These are phyloP conservation scores for Trichophyton equinum DNA, from an alignment of 2,329 filamentous ascomycete species.

Conservation along the genomic window DNA sequence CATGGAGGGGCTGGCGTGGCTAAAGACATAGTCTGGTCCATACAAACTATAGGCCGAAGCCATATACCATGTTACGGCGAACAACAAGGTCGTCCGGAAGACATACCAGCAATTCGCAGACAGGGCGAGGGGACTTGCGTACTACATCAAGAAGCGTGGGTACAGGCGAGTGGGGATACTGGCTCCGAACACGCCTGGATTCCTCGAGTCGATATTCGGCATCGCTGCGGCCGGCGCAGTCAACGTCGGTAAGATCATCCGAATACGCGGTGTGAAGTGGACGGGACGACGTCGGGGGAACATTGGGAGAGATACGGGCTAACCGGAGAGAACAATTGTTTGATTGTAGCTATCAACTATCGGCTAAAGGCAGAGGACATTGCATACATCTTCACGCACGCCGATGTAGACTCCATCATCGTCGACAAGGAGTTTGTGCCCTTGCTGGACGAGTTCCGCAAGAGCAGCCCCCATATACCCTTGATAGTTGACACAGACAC, in stretches of 20 bases:
- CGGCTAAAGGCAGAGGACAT: slow-evolving; percentile 74
- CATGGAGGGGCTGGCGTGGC: too few relatives aligned
- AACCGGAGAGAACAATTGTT: neutral
- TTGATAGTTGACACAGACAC: slow-evolving; percentile 77
- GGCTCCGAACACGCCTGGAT: slow-evolving; percentile 85
- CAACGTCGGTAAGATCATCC: slow-evolving; percentile 44
- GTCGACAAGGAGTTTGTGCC: slow-evolving; percentile 68
- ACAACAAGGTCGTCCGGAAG: slow-evolving; percentile 59
- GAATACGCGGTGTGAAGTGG: neutral
- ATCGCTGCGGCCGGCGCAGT: slow-evolving; percentile 70
- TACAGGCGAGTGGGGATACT: slow-evolving; percentile 72
- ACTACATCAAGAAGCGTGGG: slow-evolving; percentile 64
- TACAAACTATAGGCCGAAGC: slow-evolving; percentile 48
- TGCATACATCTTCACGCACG: slow-evolving; percentile 76
- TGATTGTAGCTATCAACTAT: slow-evolving; percentile 48
- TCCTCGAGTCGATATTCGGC: slow-evolving; percentile 80
- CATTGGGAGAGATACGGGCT: neutral
- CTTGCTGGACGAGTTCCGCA: slow-evolving; percentile 55
- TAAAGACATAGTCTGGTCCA: neutral
- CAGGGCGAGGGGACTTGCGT: slow-evolving; percentile 74
- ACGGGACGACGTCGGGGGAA: neutral
- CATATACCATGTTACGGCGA: slow-evolving; percentile 73
- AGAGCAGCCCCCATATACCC: slow-evolving; percentile 49
- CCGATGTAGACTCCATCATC: slow-evolving; percentile 75
- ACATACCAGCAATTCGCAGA: slow-evolving; percentile 74